Conservation (phyloP, 176 grass and related monocot species). For the Zizania latifolia region DNA sequence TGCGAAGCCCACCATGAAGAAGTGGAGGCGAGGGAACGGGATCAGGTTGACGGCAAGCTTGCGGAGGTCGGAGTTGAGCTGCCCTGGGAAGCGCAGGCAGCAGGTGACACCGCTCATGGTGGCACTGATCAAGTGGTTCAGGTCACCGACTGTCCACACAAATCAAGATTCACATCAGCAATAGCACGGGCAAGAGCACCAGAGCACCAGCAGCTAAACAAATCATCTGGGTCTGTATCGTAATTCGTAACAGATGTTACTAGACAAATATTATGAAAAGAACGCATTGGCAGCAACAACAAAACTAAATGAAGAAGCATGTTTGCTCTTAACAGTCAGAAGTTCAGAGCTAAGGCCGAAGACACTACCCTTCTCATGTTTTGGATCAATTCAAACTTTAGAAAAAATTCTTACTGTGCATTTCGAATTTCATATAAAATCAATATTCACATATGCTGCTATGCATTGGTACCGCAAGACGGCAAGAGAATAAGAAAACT, state of each 20-base stretch:
- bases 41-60: slow-evolving; percentile 77
- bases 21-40: slow-evolving; percentile 78
- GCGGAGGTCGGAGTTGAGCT: slow-evolving; percentile 74
- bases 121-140: slow-evolving; percentile 71
- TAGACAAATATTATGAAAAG: not conserved
- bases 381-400: not conserved
- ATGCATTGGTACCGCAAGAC: too few species aligned
- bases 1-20: slow-evolving; percentile 82
- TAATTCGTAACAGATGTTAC: too few species aligned
- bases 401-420: not conserved
- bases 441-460: too few species aligned
- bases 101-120: slow-evolving; percentile 80
- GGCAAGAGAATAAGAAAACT: too few species aligned
- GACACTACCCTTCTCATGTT: not conserved
- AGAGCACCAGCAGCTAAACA: too few species aligned
- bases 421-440: not conserved
- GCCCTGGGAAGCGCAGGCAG: slow-evolving; percentile 78
- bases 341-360: not conserved
- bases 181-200: too few species aligned
- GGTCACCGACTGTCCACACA: slow-evolving; percentile 55
- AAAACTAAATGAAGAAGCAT: not conserved
- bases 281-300: not conserved
- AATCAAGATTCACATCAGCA: slow-evolving; percentile 14
- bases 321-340: not conserved
- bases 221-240: too few species aligned